phyloP scores from a whole-genome alignment of 495 filamentous ascomycete genomes.

The Aspergillus mulundensis region DNA sequence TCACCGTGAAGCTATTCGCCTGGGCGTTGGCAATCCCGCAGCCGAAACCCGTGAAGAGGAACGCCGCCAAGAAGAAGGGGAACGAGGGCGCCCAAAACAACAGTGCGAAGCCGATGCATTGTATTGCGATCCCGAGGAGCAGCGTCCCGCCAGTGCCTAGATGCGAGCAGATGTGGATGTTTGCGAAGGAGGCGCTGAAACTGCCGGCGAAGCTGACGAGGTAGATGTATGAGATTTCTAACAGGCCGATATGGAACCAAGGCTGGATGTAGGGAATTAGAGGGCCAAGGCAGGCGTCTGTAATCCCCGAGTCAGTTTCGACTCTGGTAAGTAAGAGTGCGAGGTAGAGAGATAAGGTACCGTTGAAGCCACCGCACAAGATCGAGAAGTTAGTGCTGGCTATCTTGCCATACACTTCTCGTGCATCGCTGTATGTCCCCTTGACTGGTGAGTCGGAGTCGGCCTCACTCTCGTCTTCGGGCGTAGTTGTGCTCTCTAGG shows the following conservation, averaged over 20 bases:
- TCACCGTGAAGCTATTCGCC: slow-evolving; percentile 48
- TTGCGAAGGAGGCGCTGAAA: slow-evolving; percentile 44
- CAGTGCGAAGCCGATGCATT: slow-evolving; percentile 42
- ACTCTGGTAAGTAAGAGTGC: background rate
- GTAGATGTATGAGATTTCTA: slow-evolving; percentile 46
- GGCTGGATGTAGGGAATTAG: slow-evolving; percentile 51
- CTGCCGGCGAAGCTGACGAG: slow-evolving; percentile 44
- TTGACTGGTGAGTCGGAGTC: background rate
- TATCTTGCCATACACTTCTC: slow-evolving; percentile 33
- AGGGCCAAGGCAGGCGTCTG: slow-evolving; percentile 48
- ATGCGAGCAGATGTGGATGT: slow-evolving; percentile 41
- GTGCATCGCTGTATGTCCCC: slow-evolving; percentile 9
- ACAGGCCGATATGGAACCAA: slow-evolving; percentile 41
- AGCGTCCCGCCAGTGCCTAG: slow-evolving; percentile 46
- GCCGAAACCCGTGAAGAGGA: slow-evolving; percentile 46
- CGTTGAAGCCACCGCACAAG: slow-evolving; percentile 50
- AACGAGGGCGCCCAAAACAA: slow-evolving; percentile 49
- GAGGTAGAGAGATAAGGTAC: slow-evolving; percentile 13
- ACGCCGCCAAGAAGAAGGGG: slow-evolving; percentile 42
- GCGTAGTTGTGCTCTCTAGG: background rate
- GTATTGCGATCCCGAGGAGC: slow-evolving; percentile 43
- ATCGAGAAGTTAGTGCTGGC: slow-evolving; percentile 47
- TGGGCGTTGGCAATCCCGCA: slow-evolving; percentile 53
- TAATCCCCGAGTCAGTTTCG: background rate
- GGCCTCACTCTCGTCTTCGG: background rate